Percentiles rank a stretch among this genome's conserved stretches.
Evolutionary conservation across 371 early-diverging fungal genomes (phyloP).

Genomic region (Mortierella polycephala): DNA sequence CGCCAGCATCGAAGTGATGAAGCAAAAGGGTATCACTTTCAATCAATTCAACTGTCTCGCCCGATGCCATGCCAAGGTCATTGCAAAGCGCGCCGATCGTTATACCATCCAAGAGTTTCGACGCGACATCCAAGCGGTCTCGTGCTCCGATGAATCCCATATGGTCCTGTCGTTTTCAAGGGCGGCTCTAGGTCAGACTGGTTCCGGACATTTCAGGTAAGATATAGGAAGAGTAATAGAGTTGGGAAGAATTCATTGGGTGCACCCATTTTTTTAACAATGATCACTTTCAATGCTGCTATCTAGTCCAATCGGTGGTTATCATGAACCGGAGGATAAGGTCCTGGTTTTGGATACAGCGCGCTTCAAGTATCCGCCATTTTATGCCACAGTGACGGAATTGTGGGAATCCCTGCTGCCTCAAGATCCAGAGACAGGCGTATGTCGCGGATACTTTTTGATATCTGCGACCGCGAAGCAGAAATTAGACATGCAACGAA

Average conservation of each 20-base stretch:
- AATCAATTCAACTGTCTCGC: constrained; percentile 90
- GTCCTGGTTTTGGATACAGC: constrained; percentile 88
- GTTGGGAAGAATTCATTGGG: not conserved
- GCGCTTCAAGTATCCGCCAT: constrained; percentile 88
- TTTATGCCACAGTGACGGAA: constrained; percentile 73
- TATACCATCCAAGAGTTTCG: constrained; percentile 81
- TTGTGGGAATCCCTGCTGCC: constrained; percentile 86
- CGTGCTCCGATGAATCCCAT: constrained; percentile 73
- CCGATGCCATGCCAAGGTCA: constrained; percentile 83
- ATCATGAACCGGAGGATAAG: constrained; percentile 70
- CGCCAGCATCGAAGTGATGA: constrained; percentile 79
- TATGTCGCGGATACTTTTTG: constrained; percentile 88
- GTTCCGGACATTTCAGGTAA: constrained; percentile 65
- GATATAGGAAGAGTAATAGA: not conserved
- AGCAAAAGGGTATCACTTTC: constrained; percentile 86
- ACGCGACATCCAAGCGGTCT: constrained; percentile 72
- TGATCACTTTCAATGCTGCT: not conserved
- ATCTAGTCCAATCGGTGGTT: constrained; percentile 74
- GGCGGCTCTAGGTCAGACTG: constrained; percentile 82
- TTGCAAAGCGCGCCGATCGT: constrained; percentile 72
- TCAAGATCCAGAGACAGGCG: constrained; percentile 80
- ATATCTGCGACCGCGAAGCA: constrained; percentile 54
- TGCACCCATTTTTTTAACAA: not conserved
- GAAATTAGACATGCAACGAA: constrained; percentile 18
- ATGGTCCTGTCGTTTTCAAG: constrained; percentile 91